Conservation (phyloP, 2,329 filamentous ascomycete species). For the Phyllosticta citribraziliensis region DNA sequence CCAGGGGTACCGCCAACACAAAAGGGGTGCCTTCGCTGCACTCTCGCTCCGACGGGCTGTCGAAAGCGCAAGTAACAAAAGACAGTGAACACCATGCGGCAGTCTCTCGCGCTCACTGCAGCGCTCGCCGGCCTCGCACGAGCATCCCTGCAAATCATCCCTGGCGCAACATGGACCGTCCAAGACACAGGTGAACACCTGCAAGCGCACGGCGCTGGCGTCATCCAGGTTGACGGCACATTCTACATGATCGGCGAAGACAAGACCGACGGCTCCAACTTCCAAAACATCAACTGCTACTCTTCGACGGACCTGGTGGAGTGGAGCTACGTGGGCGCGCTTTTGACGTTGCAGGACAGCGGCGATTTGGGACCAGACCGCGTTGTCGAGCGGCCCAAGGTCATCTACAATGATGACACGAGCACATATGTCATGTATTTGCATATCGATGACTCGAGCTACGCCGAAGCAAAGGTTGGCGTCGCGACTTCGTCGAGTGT, state of each 20-base stretch:
- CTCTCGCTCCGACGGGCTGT: too few relatives aligned
- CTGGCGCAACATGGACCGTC: conserved; percentile 30
- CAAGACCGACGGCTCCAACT: conserved; percentile 52
- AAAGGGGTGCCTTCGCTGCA: background rate
- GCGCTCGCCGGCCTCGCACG: conserved; percentile 15
- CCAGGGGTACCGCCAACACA: background rate
- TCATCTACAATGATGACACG: conserved; percentile 57
- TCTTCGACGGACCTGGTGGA: conserved; percentile 52
- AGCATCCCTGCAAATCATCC: conserved; percentile 29
- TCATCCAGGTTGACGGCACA: conserved; percentile 47
- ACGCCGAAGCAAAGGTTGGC: conserved; percentile 54
- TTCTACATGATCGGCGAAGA: conserved; percentile 65
- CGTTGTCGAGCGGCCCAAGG: conserved; percentile 58
- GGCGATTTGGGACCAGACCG: conserved; percentile 52
- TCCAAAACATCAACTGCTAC: conserved; percentile 60
- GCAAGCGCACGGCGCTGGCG: conserved; percentile 56
- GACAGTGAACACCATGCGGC: background rate
- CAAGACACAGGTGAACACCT: conserved; percentile 44
- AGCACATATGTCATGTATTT: conserved; percentile 58
- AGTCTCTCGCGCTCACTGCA: background rate
- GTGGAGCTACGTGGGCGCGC: conserved; percentile 52
- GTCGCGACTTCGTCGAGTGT: conserved; percentile 51
- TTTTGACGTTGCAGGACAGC: conserved; percentile 44
- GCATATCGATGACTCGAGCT: conserved; percentile 54
- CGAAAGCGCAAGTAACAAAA: background rate